Evolutionary conservation across 2,329 filamentous ascomycete genomes (phyloP).

Genomic region (Epichloe bromicola): DNA sequence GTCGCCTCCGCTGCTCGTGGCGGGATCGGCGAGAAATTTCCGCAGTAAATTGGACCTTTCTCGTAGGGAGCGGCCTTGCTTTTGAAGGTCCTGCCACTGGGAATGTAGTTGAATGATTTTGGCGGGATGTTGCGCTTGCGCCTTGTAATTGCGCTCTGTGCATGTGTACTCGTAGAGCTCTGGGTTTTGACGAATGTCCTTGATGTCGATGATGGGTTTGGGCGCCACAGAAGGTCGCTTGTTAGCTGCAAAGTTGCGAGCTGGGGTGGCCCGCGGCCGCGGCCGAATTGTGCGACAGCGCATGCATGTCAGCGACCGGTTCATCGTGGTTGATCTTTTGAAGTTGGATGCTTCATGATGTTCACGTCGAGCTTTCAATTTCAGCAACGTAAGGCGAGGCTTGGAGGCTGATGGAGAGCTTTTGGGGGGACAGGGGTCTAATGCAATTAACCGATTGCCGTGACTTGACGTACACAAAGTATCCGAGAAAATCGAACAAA

Average conservation of each 20-base stretch:
- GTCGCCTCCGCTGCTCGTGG: slow-evolving; percentile 30
- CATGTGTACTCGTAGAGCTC: slow-evolving; percentile 74
- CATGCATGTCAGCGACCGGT: slow-evolving; percentile 15
- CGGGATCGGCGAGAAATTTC: slow-evolving; percentile 37
- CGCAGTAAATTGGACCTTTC: slow-evolving; percentile 55
- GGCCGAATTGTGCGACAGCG: slow-evolving; percentile 10
- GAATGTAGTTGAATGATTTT: slow-evolving; percentile 43
- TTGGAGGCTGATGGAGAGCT: background rate
- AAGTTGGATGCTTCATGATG: background rate
- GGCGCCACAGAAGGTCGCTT: slow-evolving; percentile 58
- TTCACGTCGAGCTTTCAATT: background rate
- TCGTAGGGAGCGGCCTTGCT: slow-evolving; percentile 45
- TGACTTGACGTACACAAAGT: background rate
- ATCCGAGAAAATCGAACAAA: background rate
- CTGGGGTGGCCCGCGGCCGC: slow-evolving; percentile 1
- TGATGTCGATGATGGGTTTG: slow-evolving; percentile 69
- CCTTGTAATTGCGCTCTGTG: slow-evolving; percentile 67
- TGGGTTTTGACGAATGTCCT: slow-evolving; percentile 78
- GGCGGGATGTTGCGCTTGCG: slow-evolving; percentile 38
- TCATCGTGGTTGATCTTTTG: slow-evolving; percentile 17
- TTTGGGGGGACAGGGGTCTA: background rate
- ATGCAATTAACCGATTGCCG: slow-evolving; percentile 6
- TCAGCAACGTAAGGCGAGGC: slow-evolving; percentile 4
- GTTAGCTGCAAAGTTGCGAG: slow-evolving; percentile 14
- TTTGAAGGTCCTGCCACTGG: slow-evolving; percentile 48